Conservation (phyloP, 345 rosid genomes). For the Populus deltoides region DNA sequence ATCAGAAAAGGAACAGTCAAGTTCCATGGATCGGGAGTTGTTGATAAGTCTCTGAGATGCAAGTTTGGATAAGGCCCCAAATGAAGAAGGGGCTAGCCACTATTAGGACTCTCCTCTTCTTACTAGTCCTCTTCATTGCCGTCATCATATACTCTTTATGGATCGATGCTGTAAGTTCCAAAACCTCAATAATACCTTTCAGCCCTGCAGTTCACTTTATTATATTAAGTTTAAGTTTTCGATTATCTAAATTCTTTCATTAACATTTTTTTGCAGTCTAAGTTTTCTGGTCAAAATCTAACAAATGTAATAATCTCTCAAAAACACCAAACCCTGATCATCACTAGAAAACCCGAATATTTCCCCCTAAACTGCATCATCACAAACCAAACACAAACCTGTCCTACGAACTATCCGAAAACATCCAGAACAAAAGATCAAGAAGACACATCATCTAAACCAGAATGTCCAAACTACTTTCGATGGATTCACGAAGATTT, state of each 20-base stretch:
- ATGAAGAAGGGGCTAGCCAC: constrained; percentile 18
- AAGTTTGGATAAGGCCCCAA: constrained; percentile 9
- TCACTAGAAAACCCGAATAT: background rate
- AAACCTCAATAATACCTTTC: background rate
- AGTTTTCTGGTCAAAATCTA: background rate
- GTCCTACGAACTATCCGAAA: constrained; percentile 14
- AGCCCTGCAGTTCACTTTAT: background rate
- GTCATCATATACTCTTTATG: constrained; percentile 26
- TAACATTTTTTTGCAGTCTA: constrained; percentile 18
- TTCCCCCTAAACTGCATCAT: constrained; percentile 10
- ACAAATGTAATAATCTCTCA: background rate
- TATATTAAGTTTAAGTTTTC: no score
- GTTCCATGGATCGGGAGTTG: no score
- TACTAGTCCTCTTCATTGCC: constrained; percentile 17
- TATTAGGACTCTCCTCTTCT: constrained; percentile 21
- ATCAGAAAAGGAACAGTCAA: no score
- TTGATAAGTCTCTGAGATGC: background rate
- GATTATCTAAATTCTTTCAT: no score
- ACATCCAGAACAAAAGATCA: background rate
- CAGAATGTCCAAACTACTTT: constrained; percentile 35
- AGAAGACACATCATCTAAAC: background rate
- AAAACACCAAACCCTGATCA: background rate
- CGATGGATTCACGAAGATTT: constrained; percentile 81
- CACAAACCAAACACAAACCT: constrained; percentile 6
- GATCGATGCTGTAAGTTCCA: constrained; percentile 31